Percentiles rank a stretch among this genome's conserved stretches.
These are phyloP conservation scores for Fraxinus pennsylvanica DNA, from an alignment of 257 asterid species.

Conservation along the genomic window DNA sequence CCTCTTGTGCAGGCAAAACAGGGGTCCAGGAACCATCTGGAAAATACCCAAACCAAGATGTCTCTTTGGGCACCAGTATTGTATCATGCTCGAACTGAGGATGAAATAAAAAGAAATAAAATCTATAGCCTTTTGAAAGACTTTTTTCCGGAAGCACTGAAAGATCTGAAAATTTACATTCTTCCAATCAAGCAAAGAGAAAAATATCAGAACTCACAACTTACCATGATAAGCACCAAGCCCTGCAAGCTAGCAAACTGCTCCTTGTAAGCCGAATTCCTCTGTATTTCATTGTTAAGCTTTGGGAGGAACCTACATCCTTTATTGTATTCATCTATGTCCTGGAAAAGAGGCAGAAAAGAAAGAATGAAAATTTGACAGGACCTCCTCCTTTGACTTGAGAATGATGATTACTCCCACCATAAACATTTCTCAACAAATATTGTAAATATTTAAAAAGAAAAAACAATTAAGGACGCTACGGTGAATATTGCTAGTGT, in stretches of 20 bases:
- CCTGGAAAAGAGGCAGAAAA: conserved; percentile 44
- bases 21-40: conserved; percentile 76
- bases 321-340: conserved; percentile 50
- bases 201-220: background rate
- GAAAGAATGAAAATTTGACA: background rate
- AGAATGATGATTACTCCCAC: background rate
- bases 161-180: background rate
- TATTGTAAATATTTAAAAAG: background rate
- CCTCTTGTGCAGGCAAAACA: conserved; percentile 75
- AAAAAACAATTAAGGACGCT: background rate
- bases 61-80: conserved; percentile 76
- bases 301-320: conserved; percentile 82
- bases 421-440: background rate
- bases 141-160: background rate
- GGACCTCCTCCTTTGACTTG: background rate
- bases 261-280: conserved; percentile 66
- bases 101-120: background rate
- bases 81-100: conserved; percentile 68
- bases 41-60: conserved; percentile 83
- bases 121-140: background rate
- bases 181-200: background rate
- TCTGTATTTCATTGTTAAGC: conserved; percentile 66
- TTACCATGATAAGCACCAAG: conserved; percentile 85
- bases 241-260: conserved; percentile 81
- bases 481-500: background rate